phyloP scores from a whole-genome alignment of 2,329 filamentous ascomycete species.

The Fusarium sp. region DNA sequence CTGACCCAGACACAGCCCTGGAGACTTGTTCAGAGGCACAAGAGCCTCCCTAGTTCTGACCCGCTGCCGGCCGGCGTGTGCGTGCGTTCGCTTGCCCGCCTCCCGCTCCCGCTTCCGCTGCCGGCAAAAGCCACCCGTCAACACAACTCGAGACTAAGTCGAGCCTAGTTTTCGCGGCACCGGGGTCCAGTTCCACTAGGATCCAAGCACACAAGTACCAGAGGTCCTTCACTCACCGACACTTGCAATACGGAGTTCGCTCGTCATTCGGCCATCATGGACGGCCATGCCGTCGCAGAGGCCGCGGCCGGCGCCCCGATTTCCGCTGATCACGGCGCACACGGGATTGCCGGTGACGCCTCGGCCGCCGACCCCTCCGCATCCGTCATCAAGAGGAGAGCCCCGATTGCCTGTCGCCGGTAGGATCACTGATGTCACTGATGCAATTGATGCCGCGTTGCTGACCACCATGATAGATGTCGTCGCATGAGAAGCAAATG shows the following conservation, averaged over 20 bases:
- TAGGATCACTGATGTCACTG: conserved; percentile 44
- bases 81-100: conserved; percentile 21
- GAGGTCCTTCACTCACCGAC: conserved; percentile 4
- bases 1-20: background rate
- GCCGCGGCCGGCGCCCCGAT: background rate
- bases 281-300: background rate
- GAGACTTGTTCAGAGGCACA: background rate
- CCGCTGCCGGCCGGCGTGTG: conserved; percentile 25
- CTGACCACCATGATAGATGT: conserved; percentile 54
- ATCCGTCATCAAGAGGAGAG: conserved; percentile 59
- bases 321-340: background rate
- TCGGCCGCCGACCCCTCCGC: conserved; percentile 18
- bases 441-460: background rate
- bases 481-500: conserved; percentile 69
- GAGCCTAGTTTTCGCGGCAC: conserved; percentile 17
- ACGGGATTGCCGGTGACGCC: background rate
- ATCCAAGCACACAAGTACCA: background rate
- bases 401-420: conserved; percentile 66
- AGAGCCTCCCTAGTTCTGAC: conserved; percentile 9
- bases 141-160: conserved; percentile 22
- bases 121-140: conserved; percentile 24
- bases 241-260: conserved; percentile 2
- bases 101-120: conserved; percentile 27
- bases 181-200: conserved; percentile 20
- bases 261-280: conserved; percentile 3